Evolutionary conservation across 108 stramenopile species (phyloP), one percentile per base, ranked within the genome.

Genomic region (Skeletonema costatum): DNA sequence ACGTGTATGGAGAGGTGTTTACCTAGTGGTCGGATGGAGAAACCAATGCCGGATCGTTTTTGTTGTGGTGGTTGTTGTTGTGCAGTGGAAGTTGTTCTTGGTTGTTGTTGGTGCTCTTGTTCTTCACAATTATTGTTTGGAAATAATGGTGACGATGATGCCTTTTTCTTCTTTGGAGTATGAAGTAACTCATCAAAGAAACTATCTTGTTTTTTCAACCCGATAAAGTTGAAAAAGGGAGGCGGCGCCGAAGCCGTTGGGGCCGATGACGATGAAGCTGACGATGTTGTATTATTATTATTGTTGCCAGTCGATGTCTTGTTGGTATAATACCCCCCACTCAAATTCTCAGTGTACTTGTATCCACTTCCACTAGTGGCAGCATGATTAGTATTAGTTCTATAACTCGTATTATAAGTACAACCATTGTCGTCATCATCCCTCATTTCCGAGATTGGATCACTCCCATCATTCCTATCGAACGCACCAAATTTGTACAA

Each of bases 311-410:
- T 31, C 17, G 48, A 39, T 14, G 16, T 42, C 60, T 36, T 59
- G 70, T 60, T 61, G 53, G 53, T 73, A 63, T 75, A 82, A 42
- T 82, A 82, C 14, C 81, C 81, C 21, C 81, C 81, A 4, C 74
- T 75, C 25, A 51, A 68, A 71, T 82, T 56, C 29, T 74, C 74
- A 6, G 81, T 64, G 33, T 82, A 82, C 29, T 64, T 64, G 36
- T 32, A 50, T 10, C 16, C 35, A 17, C 64, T 48, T 17, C 59
- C 12, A 53, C 59, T 60, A 59, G 35, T 41, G 59, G 4, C 36
- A 16, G 14, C 9, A 36, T 41, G 25, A n/a, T n/a, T n/a, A 30
- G 0, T 32, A 41, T 31, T 4, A 60, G 46, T 38, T 21, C 25
- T 41, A 39, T 29, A 42, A 30, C n/a, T 44, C 5, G 31, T 38